Conservation (phyloP, 345 rosid genomes). For the Viola odorata region DNA sequence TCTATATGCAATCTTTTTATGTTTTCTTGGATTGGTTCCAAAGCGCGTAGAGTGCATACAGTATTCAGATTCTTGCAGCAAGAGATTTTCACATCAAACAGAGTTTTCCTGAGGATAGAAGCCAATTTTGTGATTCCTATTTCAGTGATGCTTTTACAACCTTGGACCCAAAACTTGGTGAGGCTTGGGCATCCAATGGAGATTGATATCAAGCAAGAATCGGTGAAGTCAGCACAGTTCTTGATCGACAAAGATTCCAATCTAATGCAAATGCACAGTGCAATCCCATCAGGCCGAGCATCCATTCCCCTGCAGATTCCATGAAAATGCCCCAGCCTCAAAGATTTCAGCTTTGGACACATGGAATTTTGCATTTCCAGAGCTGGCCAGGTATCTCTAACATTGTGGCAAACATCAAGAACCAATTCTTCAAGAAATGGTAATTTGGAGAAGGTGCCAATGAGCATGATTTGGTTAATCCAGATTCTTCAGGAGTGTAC, state of each 20-base stretch:
- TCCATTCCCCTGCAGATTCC: slow-evolving; percentile 57
- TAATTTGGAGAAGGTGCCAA: slow-evolving; percentile 47
- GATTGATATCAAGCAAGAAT: slow-evolving; percentile 74
- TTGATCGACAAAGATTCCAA: slow-evolving; percentile 54
- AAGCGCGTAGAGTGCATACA: slow-evolving; percentile 44
- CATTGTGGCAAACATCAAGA: slow-evolving; percentile 60
- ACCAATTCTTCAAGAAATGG: slow-evolving; percentile 56
- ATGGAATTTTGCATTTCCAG: slow-evolving; percentile 49
- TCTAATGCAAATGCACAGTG: slow-evolving; percentile 58
- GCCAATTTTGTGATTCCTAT: slow-evolving; percentile 62
- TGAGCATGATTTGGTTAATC: slow-evolving; percentile 33
- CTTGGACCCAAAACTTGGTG: slow-evolving; percentile 65
- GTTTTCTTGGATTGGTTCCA: slow-evolving; percentile 59
- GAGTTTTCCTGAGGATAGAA: slow-evolving; percentile 38
- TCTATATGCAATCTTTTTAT: slow-evolving; percentile 72
- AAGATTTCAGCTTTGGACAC: slow-evolving; percentile 45
- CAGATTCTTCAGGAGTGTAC: slow-evolving; percentile 47
- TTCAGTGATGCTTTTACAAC: slow-evolving; percentile 69
- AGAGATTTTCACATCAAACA: slow-evolving; percentile 64
- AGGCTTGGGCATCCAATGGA: slow-evolving; percentile 64
- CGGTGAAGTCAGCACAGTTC: slow-evolving; percentile 59
- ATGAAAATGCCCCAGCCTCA: slow-evolving; percentile 68
- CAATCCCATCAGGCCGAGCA: slow-evolving; percentile 64
- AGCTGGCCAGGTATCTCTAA: slow-evolving; percentile 49
- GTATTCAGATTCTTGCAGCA: slow-evolving; percentile 59